Evolutionary conservation across 2,329 filamentous ascomycete genomes (phyloP).

Genomic region (Grosmannia serpens): DNA sequence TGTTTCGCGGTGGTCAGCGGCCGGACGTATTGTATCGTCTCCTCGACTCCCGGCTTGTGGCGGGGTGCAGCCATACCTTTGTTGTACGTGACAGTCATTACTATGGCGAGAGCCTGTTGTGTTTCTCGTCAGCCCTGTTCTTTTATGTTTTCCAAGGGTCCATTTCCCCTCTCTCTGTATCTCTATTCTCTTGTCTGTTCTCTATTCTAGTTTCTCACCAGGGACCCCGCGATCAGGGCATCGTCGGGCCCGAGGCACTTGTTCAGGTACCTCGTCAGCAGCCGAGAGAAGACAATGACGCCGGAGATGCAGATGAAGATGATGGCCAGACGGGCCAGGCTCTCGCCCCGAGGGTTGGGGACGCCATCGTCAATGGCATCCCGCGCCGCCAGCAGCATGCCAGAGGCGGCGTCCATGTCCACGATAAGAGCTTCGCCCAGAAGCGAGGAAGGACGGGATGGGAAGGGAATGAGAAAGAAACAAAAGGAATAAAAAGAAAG

Average conservation of each 20-base stretch:
- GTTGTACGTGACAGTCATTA: constrained; percentile 2
- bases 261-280: constrained; percentile 6
- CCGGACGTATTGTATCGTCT: too few species aligned
- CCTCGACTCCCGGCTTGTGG: too few species aligned
- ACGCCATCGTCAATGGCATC: constrained; percentile 14
- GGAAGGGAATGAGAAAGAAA: not conserved
- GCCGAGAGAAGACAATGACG: constrained; percentile 6
- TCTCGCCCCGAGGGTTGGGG: constrained; percentile 9
- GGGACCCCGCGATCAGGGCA: constrained; percentile 8
- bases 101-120: not conserved
- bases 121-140: too few species aligned
- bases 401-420: not conserved
- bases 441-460: not conserved
- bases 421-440: not conserved
- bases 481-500: not conserved
- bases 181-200: too few species aligned
- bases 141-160: too few species aligned
- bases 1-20: too few species aligned
- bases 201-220: not conserved
- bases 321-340: constrained; percentile 7
- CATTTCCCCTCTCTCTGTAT: too few species aligned
- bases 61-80: not conserved
- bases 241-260: constrained; percentile 7
- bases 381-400: constrained; percentile 13
- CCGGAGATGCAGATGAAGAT: constrained; percentile 8